A percentile compares a stretch with the other conserved stretches of the same genome.
phyloP scores from a whole-genome alignment of 331 rosid species.

The Quercus tomentella region DNA sequence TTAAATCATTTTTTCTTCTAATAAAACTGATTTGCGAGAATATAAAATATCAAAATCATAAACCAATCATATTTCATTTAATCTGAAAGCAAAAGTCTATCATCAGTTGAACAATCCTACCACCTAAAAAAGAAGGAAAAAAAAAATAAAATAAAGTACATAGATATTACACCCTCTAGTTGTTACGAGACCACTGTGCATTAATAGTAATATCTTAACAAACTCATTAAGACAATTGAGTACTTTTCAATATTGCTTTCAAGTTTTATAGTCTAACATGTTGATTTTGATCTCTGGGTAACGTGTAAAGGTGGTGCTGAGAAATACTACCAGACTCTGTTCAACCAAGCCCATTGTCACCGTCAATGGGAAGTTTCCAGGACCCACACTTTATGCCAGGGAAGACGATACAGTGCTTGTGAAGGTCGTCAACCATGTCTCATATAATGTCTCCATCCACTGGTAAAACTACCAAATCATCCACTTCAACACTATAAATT shows the following conservation, averaged over 20 bases:
- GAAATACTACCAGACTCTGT: constrained; percentile 53
- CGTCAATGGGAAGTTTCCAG: constrained; percentile 85
- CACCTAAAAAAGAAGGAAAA: not conserved
- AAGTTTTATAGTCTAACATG: no score
- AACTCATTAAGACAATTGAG: not conserved
- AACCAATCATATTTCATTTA: not conserved
- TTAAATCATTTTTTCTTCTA: no score
- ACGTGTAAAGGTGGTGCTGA: constrained; percentile 59
- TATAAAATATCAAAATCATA: no score
- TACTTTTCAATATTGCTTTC: not conserved
- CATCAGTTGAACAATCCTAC: not conserved
- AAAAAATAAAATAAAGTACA: not conserved
- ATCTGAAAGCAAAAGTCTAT: not conserved
- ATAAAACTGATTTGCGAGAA: no score
- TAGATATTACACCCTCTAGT: constrained; percentile 26
- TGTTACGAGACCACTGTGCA: constrained; percentile 1
- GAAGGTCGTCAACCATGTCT: constrained; percentile 65
- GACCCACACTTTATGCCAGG: constrained; percentile 88
- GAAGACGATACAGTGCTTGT: constrained; percentile 81
- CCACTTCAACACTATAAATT: not conserved
- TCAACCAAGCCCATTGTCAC: constrained; percentile 70
- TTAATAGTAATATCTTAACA: no score
- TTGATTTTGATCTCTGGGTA: constrained; percentile 3
- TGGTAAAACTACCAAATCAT: constrained; percentile 41
- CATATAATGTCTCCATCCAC: constrained; percentile 65